Evolutionary conservation across 345 rosid species (phyloP).

Genomic region (Nephelium lappaceum): DNA sequence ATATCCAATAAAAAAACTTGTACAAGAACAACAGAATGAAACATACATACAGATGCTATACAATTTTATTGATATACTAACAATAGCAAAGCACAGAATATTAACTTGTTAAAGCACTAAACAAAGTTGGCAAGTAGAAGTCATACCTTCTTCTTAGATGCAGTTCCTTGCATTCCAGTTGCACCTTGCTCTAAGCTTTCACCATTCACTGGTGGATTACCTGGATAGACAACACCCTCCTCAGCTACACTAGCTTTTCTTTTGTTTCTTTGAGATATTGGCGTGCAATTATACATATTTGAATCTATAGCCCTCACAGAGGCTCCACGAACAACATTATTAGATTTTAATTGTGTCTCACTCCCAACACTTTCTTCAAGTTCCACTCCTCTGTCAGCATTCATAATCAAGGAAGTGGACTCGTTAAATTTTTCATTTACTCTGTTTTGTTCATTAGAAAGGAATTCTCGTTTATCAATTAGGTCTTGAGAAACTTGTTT

Average conservation of each 20-base stretch:
- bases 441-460: conserved; percentile 22
- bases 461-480: conserved; percentile 23
- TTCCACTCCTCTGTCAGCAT: conserved; percentile 12
- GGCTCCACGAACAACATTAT: conserved; percentile 23
- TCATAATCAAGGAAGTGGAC: conserved; percentile 9
- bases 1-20: not conserved
- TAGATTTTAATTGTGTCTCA: conserved; percentile 28
- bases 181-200: conserved; percentile 27
- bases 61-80: not conserved
- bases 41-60: not conserved
- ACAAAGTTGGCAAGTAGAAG: conserved; percentile 6
- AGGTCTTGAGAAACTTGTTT: conserved; percentile 28
- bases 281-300: not conserved
- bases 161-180: conserved; percentile 27
- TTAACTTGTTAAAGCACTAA: conserved; percentile 1
- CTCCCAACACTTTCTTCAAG: conserved; percentile 21
- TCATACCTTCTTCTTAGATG: conserved; percentile 45
- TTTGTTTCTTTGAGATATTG: conserved; percentile 24
- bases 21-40: not conserved
- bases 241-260: conserved; percentile 23
- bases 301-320: conserved; percentile 20
- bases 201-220: conserved; percentile 3
- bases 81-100: not conserved
- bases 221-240: conserved; percentile 22
- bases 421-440: conserved; percentile 22